phyloP scores from a whole-genome alignment of 1,139 yeast genomes.

The Geotrichum aggregatum region DNA sequence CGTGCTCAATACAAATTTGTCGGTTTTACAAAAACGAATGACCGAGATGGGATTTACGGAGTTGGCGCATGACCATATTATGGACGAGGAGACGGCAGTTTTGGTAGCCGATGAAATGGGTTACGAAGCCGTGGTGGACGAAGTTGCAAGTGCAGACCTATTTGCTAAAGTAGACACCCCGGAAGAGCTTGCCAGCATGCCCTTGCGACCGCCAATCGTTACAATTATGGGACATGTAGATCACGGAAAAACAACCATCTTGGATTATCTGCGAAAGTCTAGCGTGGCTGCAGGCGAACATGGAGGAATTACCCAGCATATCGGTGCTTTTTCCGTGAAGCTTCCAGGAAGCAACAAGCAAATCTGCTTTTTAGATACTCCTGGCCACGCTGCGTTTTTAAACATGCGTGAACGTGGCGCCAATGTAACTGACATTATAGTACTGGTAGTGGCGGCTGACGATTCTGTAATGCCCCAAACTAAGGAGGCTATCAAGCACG shows the following conservation, averaged over 20 bases:
- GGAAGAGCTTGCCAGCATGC: slow-evolving; percentile 37
- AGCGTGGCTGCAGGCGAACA: slow-evolving; percentile 78
- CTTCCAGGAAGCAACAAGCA: slow-evolving; percentile 68
- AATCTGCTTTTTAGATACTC: slow-evolving; percentile 91
- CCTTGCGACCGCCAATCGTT: slow-evolving; percentile 84
- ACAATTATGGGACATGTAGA: slow-evolving; percentile 99
- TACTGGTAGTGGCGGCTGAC: slow-evolving; percentile 95
- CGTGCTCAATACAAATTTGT: slow-evolving; percentile 60
- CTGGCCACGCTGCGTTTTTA: slow-evolving; percentile 96
- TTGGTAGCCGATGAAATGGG: slow-evolving; percentile 87
- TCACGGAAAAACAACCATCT: slow-evolving; percentile 93
- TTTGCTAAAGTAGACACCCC: slow-evolving; percentile 47
- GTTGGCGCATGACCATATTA: slow-evolving; percentile 68
- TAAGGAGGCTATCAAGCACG: slow-evolving; percentile 90
- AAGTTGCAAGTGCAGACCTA: slow-evolving; percentile 60
- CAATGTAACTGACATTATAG: slow-evolving; percentile 83
- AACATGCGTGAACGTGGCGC: slow-evolving; percentile 98
- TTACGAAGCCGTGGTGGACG: slow-evolving; percentile 55
- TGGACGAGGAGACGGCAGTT: slow-evolving; percentile 81
- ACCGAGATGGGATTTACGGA: slow-evolving; percentile 71
- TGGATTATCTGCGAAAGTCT: slow-evolving; percentile 80
- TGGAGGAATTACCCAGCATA: slow-evolving; percentile 97
- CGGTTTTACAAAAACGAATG: slow-evolving; percentile 55
- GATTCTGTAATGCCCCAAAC: slow-evolving; percentile 99
- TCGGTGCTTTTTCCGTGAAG: slow-evolving; percentile 89